These are phyloP conservation scores for Lasiosphaeria ovina DNA, from an alignment of 495 filamentous ascomycete genomes.

Conservation along the genomic window DNA sequence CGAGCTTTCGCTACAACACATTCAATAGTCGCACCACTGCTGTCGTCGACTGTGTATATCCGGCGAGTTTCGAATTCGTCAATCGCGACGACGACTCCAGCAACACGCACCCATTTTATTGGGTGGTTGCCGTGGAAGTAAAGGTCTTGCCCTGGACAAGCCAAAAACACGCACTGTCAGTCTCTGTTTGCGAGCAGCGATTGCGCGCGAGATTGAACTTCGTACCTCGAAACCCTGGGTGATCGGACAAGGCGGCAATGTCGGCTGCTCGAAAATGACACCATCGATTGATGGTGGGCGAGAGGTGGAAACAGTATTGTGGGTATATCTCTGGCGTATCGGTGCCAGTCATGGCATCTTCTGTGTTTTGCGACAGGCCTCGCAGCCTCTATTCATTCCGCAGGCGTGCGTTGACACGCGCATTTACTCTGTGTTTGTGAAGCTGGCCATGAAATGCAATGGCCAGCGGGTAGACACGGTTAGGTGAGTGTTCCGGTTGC, in stretches of 20 bases:
- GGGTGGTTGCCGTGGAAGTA: conserved; percentile 88
- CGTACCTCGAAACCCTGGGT: conserved; percentile 1
- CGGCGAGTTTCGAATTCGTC: conserved; percentile 60
- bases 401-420: background rate
- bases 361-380: conserved; percentile 10
- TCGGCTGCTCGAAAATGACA: conserved; percentile 72
- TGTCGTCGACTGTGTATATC: conserved; percentile 78
- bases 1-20: conserved; percentile 29
- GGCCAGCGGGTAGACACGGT: no score
- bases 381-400: conserved; percentile 5
- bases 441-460: no score
- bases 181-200: background rate
- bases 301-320: conserved; percentile 77
- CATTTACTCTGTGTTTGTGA: background rate
- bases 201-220: background rate
- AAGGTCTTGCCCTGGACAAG: conserved; percentile 59
- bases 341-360: conserved; percentile 53
- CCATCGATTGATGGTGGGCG: conserved; percentile 81
- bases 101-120: conserved; percentile 76
- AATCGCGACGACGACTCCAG: conserved; percentile 75
- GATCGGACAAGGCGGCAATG: conserved; percentile 52
- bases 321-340: conserved; percentile 60
- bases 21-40: conserved; percentile 76
- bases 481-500: no score
- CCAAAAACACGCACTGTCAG: background rate